Evolutionary conservation across 768 basidiomycete genomes (phyloP), one percentile per base, ranked within the genome.

Genomic region (Xerocomellus chrysenteron): DNA sequence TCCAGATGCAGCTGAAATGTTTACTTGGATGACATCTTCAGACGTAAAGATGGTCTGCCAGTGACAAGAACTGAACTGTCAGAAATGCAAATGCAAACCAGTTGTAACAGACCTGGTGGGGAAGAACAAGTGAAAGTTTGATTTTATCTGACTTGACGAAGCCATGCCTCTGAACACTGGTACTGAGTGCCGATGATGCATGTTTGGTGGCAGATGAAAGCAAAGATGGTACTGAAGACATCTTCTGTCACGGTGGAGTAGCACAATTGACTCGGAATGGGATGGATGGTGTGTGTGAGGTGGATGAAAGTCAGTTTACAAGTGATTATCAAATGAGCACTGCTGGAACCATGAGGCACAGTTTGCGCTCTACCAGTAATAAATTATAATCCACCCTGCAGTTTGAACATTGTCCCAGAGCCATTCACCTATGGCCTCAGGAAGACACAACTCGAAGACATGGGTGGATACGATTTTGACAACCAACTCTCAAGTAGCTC

Each of bases 21-120:
- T 97, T 64, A 99, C 96, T 75, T 98, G 96, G 26, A 91, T 84
- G 56, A 97, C 96, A 73, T 94, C 94, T 66, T 85, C 74, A 26
- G 94, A 93, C 57, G 83, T 84, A 83, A 86, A 97, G 73, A 99
- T 85, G 53, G 94, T 79, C 96, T 32, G 32, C 32, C 6, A 11
- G 16, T 98, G 67, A 47, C 57, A 32, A 35, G 21, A 21, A 21
- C 21, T 21, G n/a, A 42, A 53, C 37, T 36, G 56, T 66, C 50
- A 60, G 59, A 45, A 35, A 56, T 42, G 35, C 21, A 40, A 48
- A 42, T 26, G 41, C 33, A 46, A 46, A 24, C 42, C n/a, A 37
- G 49, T 35, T 44, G 33, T 56, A 58, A 79, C 83, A 55, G 55
- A 96, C 96, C 81, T 97, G 87, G 76, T 98, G 94, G 54, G 96